Conservation (phyloP, 2,329 filamentous ascomycete species). For the Claviceps sp. region DNA sequence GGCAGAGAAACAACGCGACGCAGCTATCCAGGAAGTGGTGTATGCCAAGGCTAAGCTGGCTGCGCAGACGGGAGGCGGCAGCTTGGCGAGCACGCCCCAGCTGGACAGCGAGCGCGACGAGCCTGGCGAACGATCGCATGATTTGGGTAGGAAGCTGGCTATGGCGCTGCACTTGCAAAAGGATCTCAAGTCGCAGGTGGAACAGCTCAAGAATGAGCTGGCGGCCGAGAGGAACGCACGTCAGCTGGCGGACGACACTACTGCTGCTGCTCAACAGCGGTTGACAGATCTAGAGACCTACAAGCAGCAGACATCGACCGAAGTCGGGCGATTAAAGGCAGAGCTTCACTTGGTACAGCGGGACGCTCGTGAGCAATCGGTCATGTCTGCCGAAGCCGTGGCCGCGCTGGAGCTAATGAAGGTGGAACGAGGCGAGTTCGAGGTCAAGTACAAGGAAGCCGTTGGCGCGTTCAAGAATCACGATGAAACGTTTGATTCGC, state of each 20-base stretch:
- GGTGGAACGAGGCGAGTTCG: slow-evolving; percentile 74
- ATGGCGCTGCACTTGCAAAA: slow-evolving; percentile 63
- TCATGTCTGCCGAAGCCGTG: slow-evolving; percentile 63
- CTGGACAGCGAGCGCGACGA: slow-evolving; percentile 48
- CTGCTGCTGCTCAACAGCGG: slow-evolving; percentile 67
- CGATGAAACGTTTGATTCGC: slow-evolving; percentile 54
- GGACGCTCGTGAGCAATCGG: slow-evolving; percentile 65
- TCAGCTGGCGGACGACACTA: slow-evolving; percentile 77
- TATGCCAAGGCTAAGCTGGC: slow-evolving; percentile 91
- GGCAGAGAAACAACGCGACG: slow-evolving; percentile 86
- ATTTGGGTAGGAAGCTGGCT: slow-evolving; percentile 75
- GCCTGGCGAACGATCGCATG: slow-evolving; percentile 41
- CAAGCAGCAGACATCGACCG: slow-evolving; percentile 69
- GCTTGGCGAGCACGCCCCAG: slow-evolving; percentile 46
- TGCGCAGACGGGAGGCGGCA: slow-evolving; percentile 55
- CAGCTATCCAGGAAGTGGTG: slow-evolving; percentile 85
- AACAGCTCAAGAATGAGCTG: slow-evolving; percentile 55
- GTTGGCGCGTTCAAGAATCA: slow-evolving; percentile 56
- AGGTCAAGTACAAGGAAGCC: slow-evolving; percentile 52
- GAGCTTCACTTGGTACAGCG: slow-evolving; percentile 73
- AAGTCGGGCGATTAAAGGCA: slow-evolving; percentile 72
- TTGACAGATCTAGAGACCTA: slow-evolving; percentile 74
- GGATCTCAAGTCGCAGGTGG: slow-evolving; percentile 66
- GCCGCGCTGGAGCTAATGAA: slow-evolving; percentile 61
- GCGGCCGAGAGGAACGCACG: slow-evolving; percentile 70